Base-by-base conservation (phyloP, 176 grass and related monocot species). In the Rhynchospora tenuis region DNA sequence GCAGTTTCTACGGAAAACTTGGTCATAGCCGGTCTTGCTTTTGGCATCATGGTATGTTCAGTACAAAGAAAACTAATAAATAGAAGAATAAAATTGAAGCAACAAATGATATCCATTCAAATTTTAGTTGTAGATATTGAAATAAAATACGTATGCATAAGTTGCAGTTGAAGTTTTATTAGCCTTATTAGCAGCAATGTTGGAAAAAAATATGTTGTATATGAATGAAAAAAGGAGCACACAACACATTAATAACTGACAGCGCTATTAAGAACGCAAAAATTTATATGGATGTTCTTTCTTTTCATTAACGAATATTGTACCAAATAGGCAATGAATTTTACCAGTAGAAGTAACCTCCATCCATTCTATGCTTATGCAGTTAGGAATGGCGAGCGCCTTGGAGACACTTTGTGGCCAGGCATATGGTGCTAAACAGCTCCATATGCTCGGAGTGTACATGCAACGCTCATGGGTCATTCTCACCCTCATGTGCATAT, bases 391-490 rank as follows among this genome's bases (percentile, higher is more conserved):
- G 93, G 90, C 88, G 10, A 92, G 90, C 61, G 93, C 88, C 8
- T 79, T 96, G 79, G 93, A 96, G 79, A 96, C 90, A 51, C 85
- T 96, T 80, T 96, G 85, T 67, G 93, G 93, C 0, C 93, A 93
- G 83, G 93, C 87, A 23, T 83, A 87, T 38, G 89, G 90, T 0
- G 90, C 90, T 9, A 87, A 87, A 69, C 88, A 95, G 75, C 56
- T 86, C 13, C 66, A 79, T 46, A 91, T 92, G 87, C 84, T 95
- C 9, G 93, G 88, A 48, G 54, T 95, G 0, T 93, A 91, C 91
- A 68, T 88, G 87, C 94, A 90, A 76, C 81, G 91, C 0, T 97
- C 93, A 4, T 97, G 91, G 91, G 57, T 97, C 85, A 87, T 93
- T 83, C 87, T 84, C 80, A 59, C 66, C 12, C 77, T 79, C 73